phyloP scores from a whole-genome alignment of 441 rosid genomes.

The Theobroma grandiflorum region DNA sequence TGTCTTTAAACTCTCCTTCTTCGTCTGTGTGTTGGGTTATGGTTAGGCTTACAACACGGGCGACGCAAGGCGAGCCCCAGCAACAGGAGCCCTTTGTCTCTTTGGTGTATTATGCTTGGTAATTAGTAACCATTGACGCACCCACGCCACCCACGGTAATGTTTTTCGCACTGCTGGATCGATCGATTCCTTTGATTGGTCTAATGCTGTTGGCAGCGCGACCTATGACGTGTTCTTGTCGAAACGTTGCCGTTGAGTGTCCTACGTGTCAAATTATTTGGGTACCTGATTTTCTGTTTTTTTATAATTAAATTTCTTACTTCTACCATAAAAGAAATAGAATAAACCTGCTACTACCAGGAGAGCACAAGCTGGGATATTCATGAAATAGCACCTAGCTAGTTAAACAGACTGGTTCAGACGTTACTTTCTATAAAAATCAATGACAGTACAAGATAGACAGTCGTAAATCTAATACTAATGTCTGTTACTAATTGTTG shows the following conservation, averaged over 20 bases:
- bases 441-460: too few species aligned
- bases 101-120: not conserved
- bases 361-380: too few species aligned
- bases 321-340: too few species aligned
- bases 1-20: not conserved
- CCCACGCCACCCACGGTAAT: not conserved
- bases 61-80: not conserved
- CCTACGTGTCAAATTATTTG: not conserved
- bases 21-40: conserved; percentile 1
- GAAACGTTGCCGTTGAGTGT: conserved; percentile 24
- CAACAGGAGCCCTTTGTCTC: not conserved
- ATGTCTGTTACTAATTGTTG: too few species aligned
- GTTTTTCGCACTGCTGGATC: conserved; percentile 36
- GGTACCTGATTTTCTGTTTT: not conserved
- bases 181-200: conserved; percentile 37
- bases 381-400: too few species aligned
- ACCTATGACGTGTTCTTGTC: conserved; percentile 21
- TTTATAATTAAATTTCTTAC: too few species aligned
- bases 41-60: not conserved
- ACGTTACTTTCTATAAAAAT: too few species aligned
- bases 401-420: too few species aligned
- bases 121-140: not conserved
- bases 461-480: too few species aligned
- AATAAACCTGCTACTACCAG: too few species aligned
- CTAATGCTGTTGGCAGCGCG: not conserved